Evolutionary conservation across 768 basidiomycete species (phyloP).

Genomic region (Kondoa malvinella): DNA sequence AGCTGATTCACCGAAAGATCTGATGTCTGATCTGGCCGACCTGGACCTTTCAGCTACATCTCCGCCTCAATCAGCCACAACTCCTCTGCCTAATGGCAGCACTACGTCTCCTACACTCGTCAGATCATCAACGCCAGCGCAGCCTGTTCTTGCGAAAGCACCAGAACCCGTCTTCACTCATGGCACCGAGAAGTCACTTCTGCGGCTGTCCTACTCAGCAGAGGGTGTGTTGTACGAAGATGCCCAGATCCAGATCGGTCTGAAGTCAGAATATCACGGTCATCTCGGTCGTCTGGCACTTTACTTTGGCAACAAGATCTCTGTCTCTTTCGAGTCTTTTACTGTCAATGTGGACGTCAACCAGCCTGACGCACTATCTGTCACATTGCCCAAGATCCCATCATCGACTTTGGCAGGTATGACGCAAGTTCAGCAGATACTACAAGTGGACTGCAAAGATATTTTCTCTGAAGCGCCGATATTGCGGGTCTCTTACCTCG

Average conservation of each 20-base stretch:
- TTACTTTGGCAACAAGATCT: constrained; percentile 90
- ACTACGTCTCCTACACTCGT: no score
- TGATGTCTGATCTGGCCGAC: constrained; percentile 1
- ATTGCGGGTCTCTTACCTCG: constrained; percentile 72
- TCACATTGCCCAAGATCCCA: constrained; percentile 79
- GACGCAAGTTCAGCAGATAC: constrained; percentile 76
- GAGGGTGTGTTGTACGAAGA: constrained; percentile 95
- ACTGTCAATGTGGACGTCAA: constrained; percentile 56
- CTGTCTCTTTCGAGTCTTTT: constrained; percentile 74
- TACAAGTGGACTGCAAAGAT: constrained; percentile 90
- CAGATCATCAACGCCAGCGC: constrained; percentile 4
- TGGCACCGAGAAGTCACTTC: constrained; percentile 25
- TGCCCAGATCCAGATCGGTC: constrained; percentile 78
- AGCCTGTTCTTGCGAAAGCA: constrained; percentile 7
- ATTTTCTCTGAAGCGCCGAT: constrained; percentile 60
- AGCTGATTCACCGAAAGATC: background rate
- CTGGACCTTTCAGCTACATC: constrained; percentile 12
- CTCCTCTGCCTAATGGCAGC: no score
- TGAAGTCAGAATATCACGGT: constrained; percentile 92
- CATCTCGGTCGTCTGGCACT: constrained; percentile 84
- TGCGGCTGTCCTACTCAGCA: constrained; percentile 45
- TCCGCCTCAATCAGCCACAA: constrained; percentile 20
- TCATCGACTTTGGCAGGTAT: constrained; percentile 60
- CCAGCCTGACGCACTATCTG: constrained; percentile 57
- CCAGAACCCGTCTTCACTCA: constrained; percentile 16